Conservation (phyloP, 225 moss, liverwort and hornwort genomes). For the Lunularia cruciata region DNA sequence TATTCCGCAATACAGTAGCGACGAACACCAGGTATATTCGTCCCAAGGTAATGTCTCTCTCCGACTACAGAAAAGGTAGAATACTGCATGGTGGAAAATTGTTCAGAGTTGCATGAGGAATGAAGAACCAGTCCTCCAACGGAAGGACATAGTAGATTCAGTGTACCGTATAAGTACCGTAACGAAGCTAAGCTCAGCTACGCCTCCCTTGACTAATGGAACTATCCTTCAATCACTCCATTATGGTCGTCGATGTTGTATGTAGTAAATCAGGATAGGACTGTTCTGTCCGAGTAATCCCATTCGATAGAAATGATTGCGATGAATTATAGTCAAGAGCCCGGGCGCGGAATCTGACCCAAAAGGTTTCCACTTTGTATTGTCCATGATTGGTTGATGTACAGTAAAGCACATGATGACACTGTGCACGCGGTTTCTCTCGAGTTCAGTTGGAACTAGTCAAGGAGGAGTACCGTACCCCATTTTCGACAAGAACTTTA, state of each 20-base stretch:
- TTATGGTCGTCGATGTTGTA: not conserved
- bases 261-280: not conserved
- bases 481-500: too few species aligned
- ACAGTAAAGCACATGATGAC: slow-evolving; percentile 14
- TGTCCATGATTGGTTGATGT: slow-evolving; percentile 12
- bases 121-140: not conserved
- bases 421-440: slow-evolving; percentile 24
- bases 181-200: not conserved
- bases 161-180: not conserved
- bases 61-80: not conserved
- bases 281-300: not conserved
- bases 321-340: slow-evolving; percentile 10
- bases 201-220: not conserved
- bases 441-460: slow-evolving; percentile 7
- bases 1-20: not conserved
- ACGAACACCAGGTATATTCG: not conserved
- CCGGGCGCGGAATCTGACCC: slow-evolving; percentile 10
- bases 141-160: not conserved
- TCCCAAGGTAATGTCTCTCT: not conserved
- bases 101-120: not conserved
- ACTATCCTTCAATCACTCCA: not conserved
- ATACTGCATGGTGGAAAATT: not conserved
- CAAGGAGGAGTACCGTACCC: too few species aligned
- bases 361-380: slow-evolving; percentile 11
- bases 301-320: slow-evolving; percentile 7